Percentiles rank a stretch among this genome's conserved stretches.
Evolutionary conservation across 2,329 filamentous ascomycete genomes (phyloP).

Genomic region (Fusarium pseudograminearum): DNA sequence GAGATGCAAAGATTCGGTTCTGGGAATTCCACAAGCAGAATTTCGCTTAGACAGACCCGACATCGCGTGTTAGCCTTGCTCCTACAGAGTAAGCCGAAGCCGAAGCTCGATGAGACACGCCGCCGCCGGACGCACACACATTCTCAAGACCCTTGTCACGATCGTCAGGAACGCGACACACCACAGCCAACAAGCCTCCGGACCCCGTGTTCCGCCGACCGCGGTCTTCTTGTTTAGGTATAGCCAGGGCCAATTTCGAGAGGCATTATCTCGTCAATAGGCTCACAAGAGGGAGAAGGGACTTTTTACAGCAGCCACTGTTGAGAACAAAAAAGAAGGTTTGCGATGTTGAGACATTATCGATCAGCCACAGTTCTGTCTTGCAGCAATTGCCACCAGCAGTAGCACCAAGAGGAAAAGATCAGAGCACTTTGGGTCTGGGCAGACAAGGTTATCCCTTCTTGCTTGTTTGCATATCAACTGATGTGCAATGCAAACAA

Average conservation of each 20-base stretch:
- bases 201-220: slow-evolving; percentile 17
- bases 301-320: slow-evolving; percentile 10
- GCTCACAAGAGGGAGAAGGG: slow-evolving; percentile 12
- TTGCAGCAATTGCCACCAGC: background rate
- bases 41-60: slow-evolving; percentile 18
- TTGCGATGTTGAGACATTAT: slow-evolving; percentile 22
- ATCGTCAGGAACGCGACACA: slow-evolving; percentile 48
- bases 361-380: slow-evolving; percentile 6
- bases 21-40: background rate
- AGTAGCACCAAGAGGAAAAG: background rate
- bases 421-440: background rate
- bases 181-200: slow-evolving; percentile 25
- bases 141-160: slow-evolving; percentile 37
- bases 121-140: background rate
- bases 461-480: slow-evolving; percentile 18
- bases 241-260: slow-evolving; percentile 7
- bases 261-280: background rate
- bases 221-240: slow-evolving; percentile 28
- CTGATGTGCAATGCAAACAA: slow-evolving; percentile 7
- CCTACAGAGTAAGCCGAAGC: slow-evolving; percentile 20
- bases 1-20: slow-evolving; percentile 1
- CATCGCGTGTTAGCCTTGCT: slow-evolving; percentile 12
- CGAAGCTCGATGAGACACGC: slow-evolving; percentile 17
- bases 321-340: background rate
- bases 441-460: slow-evolving; percentile 22